Base-by-base conservation (phyloP, 805 yeast species). In the Yamadazyma kitorensis region DNA sequence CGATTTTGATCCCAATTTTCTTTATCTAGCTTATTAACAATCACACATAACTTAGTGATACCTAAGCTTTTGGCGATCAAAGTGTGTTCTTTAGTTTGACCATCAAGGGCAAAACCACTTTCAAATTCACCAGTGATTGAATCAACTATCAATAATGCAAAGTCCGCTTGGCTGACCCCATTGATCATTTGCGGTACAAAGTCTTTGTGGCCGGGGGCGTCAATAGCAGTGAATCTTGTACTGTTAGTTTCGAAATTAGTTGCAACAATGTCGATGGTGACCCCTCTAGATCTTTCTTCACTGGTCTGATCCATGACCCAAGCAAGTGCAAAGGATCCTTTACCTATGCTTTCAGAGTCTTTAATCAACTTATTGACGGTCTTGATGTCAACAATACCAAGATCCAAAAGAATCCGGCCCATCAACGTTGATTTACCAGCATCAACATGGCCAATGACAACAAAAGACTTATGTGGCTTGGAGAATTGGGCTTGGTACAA, bases 171-270 rank as follows among this genome's bases (percentile, higher is more conserved):
- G 3, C 83, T 62, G 1, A 85, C 82, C 18, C 94, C 94, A 18
- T 86, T 83, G 45, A 85, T 83, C 87, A 85, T 82, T 48, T 82
- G 86, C 4, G 94, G 94, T 20, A 85, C 84, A 55, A 82, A 85
- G 49, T 85, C 93, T 40, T 72, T 69, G 56, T 85, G 94, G 0
- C 94, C 94, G 0, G 94, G 94, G 1, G 94, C 88, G 60, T 85
- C 94, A 36, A 85, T 76, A 4, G 87, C 80, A 1, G 86, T 79
- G 52, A 80, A 82, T 30, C 69, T 59, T 5, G 78, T 67, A 2
- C 47, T 54, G 1, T 50, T 34, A 2, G 89, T 81, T 46, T 78
- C 82, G 40, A 85, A 80, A 24, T 68, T 64, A 6, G 85, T 79
- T 34, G 82, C 80, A 37, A 85, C 80, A 20, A 84, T 76, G 50